Evolutionary conservation across 257 asterid species (phyloP), one percentile per base, ranked within the genome.

Genomic region (Eucommia ulmoides): DNA sequence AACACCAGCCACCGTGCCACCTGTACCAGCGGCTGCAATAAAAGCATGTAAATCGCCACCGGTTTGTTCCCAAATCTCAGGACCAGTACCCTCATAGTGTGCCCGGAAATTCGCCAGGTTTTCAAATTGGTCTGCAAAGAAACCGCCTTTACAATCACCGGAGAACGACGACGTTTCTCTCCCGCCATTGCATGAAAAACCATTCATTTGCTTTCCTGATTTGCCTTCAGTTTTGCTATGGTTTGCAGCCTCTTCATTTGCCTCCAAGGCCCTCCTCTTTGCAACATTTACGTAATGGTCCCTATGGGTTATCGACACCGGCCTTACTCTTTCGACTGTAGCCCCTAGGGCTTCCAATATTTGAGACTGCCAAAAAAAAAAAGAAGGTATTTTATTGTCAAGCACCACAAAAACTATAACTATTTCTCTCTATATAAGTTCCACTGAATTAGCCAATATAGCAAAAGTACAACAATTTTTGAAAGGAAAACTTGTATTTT

Each of bases 1-100:
- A 55, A 85, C 83, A 48, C 97, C 97, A 54, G 98, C 94, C 20
- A 89, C 60, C 10, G 96, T 85, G 53, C 98, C 96, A 5, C 98
- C 96, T 16, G 96, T 89, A 54, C 96, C 98, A n/a, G 98, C 88
- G 66, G 94, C 96, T 22, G 93, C 98, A 52, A 89, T 74, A 65
- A 89, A 89, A 46, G 94, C 98, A 64, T 85, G 93, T 70, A 84
- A 59, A 54, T 78, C 66, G n/a, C 76, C 94, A 41, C 63, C 74
- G 38, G 81, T 81, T 70, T 82, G 88, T 47, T 82, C 91, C 93
- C 91, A 82, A 50, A 82, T 82, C 76, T 89, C 98, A 24, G 94
- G 94, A 59, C 94, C 98, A 6, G 98, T 89, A 41, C 84, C 82
- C 71, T 76, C 97, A 53, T 89, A 78, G 55, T 89, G 97, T 50